These are phyloP conservation scores for Ophiostoma perfectum DNA, from an alignment of 2,329 filamentous ascomycete genomes.

Conservation along the genomic window DNA sequence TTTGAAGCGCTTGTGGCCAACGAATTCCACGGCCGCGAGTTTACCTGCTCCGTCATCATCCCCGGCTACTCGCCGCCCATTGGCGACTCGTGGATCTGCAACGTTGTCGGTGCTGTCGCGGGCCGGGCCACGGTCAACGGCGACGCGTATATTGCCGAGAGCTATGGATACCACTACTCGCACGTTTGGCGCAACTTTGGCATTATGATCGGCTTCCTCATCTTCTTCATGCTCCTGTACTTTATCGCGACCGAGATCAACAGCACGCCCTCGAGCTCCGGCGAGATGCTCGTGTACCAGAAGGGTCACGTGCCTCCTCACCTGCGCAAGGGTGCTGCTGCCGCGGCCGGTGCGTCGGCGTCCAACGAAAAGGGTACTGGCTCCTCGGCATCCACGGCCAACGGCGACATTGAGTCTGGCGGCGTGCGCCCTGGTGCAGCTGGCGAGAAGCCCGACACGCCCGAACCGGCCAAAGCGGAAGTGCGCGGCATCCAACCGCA, in stretches of 20 bases:
- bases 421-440: neutral
- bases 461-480: neutral
- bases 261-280: constrained; percentile 59
- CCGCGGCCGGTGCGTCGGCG: neutral
- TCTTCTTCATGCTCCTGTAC: constrained; percentile 39
- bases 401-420: neutral
- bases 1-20: constrained; percentile 57
- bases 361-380: neutral
- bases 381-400: neutral
- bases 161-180: constrained; percentile 48
- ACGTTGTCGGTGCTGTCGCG: constrained; percentile 51
- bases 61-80: constrained; percentile 34
- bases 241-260: constrained; percentile 64
- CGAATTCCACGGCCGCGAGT: constrained; percentile 53
- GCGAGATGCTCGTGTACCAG: constrained; percentile 21
- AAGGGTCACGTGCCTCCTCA: constrained; percentile 11
- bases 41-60: constrained; percentile 39
- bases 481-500: constrained; percentile 16
- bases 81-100: constrained; percentile 48
- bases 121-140: constrained; percentile 52
- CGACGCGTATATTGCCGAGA: constrained; percentile 47
- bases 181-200: constrained; percentile 74
- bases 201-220: constrained; percentile 64
- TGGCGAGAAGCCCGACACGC: neutral
- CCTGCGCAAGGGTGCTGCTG: constrained; percentile 1